These are phyloP conservation scores for Penicillium sp. DNA, from an alignment of 2,329 filamentous ascomycete species.

Conservation along the genomic window DNA sequence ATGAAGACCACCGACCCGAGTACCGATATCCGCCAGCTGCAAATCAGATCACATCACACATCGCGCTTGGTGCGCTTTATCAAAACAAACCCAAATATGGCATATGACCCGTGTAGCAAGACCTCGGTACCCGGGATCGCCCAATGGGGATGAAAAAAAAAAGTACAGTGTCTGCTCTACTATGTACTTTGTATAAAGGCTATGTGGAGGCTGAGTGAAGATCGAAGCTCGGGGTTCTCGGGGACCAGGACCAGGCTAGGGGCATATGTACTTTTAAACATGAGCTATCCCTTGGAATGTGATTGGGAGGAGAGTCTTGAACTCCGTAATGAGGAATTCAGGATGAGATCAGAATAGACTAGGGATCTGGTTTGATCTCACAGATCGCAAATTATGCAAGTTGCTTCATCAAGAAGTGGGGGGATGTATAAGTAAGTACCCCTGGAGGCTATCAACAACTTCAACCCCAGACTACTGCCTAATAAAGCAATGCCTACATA, in stretches of 20 bases:
- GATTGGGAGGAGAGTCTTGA: not conserved
- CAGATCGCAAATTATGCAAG: not conserved
- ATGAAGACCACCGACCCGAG: not conserved
- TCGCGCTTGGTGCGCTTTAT: not conserved
- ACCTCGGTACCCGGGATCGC: not conserved
- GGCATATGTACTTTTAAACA: not conserved
- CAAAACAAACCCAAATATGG: not conserved
- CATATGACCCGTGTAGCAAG: not conserved
- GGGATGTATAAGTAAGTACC: not conserved
- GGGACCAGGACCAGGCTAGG: not conserved
- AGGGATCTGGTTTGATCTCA: not conserved
- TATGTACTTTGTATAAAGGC: not conserved
- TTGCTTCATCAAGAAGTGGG: not conserved
- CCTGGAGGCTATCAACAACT: not conserved
- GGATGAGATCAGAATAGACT: not conserved
- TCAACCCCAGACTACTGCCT: slow-evolving; percentile 1
- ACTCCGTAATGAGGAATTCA: not conserved
- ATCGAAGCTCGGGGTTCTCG: not conserved
- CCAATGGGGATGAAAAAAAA: not conserved
- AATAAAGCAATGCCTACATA: not conserved
- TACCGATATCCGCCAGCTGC: not conserved
- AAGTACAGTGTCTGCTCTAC: not conserved
- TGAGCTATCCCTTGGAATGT: not conserved
- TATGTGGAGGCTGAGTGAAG: not conserved
- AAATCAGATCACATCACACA: slow-evolving; percentile 3